Evolutionary conservation across 2,329 filamentous ascomycete species (phyloP), one percentile per base, ranked within the genome.

Genomic region (Epichloe typhina): DNA sequence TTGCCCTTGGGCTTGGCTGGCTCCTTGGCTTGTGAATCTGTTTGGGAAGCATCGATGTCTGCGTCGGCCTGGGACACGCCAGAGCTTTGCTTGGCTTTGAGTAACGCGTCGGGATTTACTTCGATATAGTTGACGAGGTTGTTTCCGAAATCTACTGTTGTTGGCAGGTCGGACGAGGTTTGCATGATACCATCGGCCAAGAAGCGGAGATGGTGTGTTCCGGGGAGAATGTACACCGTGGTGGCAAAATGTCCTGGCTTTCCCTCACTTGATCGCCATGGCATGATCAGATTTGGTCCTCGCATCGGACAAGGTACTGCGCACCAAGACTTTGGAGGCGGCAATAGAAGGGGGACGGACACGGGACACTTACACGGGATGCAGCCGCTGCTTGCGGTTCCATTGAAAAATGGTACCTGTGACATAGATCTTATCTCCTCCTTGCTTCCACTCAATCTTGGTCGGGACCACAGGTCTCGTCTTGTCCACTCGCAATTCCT

Each of bases 111-210:
- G 37, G 87, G 81, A 60, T 79, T 87, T 55, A 97, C 86, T 71
- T 98, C 93, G 62, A 98, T 88, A 65, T 97, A 98, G 69, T 98
- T 98, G 68, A 98, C 91, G 17, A 98, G 75, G 64, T 95, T 95
- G 70, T 97, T 97, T 56, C 89, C 94, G 66, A 94, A 96, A 66
- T 98, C 93, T 52, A 98, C 93, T 2, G 93, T 95, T 0, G 93
- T 97, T 13, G 93, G 91, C 50, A 96, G 75, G 56, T 86, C 81
- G 53, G 86, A 82, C 15, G 88, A 93, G 13, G 89, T 93, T 64
- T 84, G 80, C 88, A 96, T 95, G 62, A 91, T 84, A 52, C 86
- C 87, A 69, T 97, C 91, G 47, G 96, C 89, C 58, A 98, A 78
- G 70, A 97, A 98, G 63, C 94, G 91, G 61, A 98, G 77, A 71